Evolutionary conservation across 108 stramenopile genomes (phyloP).

Genomic region (Licmophora abbreviata): DNA sequence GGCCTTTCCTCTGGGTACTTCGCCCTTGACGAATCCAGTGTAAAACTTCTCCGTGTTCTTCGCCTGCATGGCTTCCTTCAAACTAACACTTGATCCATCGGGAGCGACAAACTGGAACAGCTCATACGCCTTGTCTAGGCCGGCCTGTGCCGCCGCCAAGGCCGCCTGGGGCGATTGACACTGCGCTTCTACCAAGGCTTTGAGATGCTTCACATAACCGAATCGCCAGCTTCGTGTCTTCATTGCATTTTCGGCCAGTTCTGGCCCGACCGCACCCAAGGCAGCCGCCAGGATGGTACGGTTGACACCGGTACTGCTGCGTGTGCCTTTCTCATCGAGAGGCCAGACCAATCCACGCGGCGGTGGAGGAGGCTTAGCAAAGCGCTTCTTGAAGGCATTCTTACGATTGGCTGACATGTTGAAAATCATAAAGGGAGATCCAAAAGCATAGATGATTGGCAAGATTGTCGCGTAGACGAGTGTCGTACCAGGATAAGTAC

Average conservation of each 20-base stretch:
- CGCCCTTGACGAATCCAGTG: conserved; percentile 81
- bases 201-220: conserved; percentile 86
- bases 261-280: conserved; percentile 63
- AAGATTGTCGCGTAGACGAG: conserved; percentile 18
- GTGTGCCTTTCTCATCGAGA: conserved; percentile 59
- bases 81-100: conserved; percentile 55
- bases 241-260: conserved; percentile 48
- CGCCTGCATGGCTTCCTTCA: conserved; percentile 79
- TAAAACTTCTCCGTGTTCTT: conserved; percentile 66
- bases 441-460: conserved; percentile 78
- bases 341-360: conserved; percentile 88
- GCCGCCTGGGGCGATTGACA: conserved; percentile 80
- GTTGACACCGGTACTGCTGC: conserved; percentile 83
- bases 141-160: conserved; percentile 82
- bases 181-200: conserved; percentile 75
- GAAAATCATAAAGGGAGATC: conserved; percentile 87
- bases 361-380: conserved; percentile 79
- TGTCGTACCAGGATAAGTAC: conserved; percentile 9
- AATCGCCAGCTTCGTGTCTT: conserved; percentile 77
- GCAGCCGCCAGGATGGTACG: conserved; percentile 85
- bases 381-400: conserved; percentile 86
- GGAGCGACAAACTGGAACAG: conserved; percentile 89
- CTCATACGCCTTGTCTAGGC: conserved; percentile 82
- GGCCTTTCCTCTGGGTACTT: conserved; percentile 20
- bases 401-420: conserved; percentile 93